These are phyloP conservation scores for Anthracocystis setariae DNA, from an alignment of 1,284 basidiomycete genomes.

Conservation along the genomic window DNA sequence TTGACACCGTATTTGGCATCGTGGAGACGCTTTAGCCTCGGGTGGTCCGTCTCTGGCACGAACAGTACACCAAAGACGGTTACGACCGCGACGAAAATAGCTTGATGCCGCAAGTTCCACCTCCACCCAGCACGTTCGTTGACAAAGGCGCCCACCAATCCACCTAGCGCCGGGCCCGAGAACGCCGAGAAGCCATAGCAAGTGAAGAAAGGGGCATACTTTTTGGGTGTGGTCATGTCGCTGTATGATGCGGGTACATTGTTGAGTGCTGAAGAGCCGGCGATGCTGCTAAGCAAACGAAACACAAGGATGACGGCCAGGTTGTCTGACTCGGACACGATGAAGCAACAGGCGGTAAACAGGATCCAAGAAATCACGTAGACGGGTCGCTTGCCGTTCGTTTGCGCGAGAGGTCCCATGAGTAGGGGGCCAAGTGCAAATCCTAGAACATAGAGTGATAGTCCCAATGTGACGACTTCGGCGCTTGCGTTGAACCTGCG, in stretches of 20 bases:
- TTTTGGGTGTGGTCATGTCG: conserved; percentile 31
- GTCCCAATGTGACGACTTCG: conserved; percentile 36
- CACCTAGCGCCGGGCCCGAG: conserved; percentile 33
- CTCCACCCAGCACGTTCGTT: conserved; percentile 40
- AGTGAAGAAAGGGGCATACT: conserved; percentile 24
- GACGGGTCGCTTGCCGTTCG: conserved; percentile 41
- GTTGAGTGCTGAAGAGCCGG: conserved; percentile 45
- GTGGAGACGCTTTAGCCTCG: conserved; percentile 28
- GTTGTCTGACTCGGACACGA: conserved; percentile 56
- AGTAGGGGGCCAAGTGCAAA: conserved; percentile 41
- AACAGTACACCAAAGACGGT: conserved; percentile 35
- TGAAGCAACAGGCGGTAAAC: conserved; percentile 50
- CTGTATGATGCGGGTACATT: conserved; percentile 41
- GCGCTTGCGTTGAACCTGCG: conserved; percentile 23
- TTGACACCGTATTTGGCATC: conserved; percentile 20
- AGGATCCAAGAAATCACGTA: conserved; percentile 38
- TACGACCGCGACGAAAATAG: conserved; percentile 44
- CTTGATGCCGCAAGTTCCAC: conserved; percentile 49
- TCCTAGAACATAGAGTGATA: conserved; percentile 36
- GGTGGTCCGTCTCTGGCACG: conserved; percentile 44
- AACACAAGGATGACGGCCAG: conserved; percentile 61
- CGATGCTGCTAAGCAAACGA: conserved; percentile 59
- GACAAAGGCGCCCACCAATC: conserved; percentile 38
- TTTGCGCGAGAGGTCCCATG: conserved; percentile 39
- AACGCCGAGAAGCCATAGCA: conserved; percentile 47